Evolutionary conservation across 306 rosid genomes (phyloP).

Genomic region (Corylus heterophylla): DNA sequence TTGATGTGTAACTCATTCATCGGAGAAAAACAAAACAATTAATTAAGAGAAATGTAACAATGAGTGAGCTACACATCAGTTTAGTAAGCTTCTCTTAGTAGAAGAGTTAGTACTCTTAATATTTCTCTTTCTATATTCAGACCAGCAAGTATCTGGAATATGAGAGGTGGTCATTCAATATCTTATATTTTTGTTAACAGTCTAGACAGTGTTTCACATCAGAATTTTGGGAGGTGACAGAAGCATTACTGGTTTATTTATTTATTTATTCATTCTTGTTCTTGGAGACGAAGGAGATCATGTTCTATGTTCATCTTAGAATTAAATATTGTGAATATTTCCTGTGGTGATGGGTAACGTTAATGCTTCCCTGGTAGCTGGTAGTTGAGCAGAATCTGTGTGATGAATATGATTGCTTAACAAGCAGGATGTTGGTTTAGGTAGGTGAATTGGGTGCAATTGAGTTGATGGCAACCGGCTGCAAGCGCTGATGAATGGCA

Average conservation of each 20-base stretch:
- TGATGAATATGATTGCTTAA: not conserved
- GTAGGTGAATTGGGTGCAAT: not conserved
- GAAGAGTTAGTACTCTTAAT: no score
- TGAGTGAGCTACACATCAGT: no score
- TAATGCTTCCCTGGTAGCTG: not conserved
- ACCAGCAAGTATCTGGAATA: not conserved
- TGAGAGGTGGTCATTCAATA: not conserved
- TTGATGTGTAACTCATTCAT: no score
- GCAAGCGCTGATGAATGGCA: constrained; percentile 3
- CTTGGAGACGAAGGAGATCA: not conserved
- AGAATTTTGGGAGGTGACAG: not conserved
- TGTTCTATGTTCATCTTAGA: not conserved
- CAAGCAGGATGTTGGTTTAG: constrained; percentile 13
- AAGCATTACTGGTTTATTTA: not conserved
- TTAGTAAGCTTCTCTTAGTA: no score
- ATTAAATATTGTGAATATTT: not conserved
- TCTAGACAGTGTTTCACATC: not conserved
- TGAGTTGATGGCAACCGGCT: constrained; percentile 9
- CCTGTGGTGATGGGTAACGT: not conserved
- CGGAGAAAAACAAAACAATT: no score
- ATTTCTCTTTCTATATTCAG: not conserved
- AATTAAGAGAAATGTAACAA: no score
- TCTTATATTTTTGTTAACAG: not conserved
- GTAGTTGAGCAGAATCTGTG: not conserved
- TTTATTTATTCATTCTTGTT: not conserved